Percentiles rank a stretch among this genome's conserved stretches.
Conservation (phyloP, 2,329 filamentous ascomycete species). For the Geoglossum cookeanum region DNA sequence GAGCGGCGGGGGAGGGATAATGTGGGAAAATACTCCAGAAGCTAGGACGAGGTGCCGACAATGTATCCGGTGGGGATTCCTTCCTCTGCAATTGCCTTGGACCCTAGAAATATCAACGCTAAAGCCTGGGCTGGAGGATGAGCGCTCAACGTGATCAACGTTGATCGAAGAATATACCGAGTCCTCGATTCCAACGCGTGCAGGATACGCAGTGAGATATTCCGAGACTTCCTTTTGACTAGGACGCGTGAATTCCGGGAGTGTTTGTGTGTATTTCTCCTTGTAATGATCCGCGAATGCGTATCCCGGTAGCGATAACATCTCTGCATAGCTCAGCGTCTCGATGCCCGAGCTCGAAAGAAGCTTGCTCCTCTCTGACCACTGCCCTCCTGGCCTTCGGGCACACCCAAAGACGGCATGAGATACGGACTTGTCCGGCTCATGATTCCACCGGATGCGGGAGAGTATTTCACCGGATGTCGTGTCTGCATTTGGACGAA, state of each 20-base stretch:
- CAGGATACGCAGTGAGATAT: conserved; percentile 35
- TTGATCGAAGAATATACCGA: conserved; percentile 25
- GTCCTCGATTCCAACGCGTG: conserved; percentile 30
- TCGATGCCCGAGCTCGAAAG: conserved; percentile 35
- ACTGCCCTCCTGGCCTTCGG: conserved; percentile 34
- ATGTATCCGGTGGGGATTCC: conserved; percentile 30
- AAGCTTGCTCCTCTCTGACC: conserved; percentile 32
- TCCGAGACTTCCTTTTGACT: conserved; percentile 33
- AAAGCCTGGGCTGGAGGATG: not conserved
- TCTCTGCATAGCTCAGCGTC: conserved; percentile 41
- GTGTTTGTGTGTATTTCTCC: conserved; percentile 20
- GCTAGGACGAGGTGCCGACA: conserved; percentile 39
- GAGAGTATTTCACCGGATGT: conserved; percentile 29
- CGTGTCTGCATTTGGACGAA: conserved; percentile 38
- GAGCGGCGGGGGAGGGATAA: conserved; percentile 30
- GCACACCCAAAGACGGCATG: conserved; percentile 36
- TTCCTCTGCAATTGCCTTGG: conserved; percentile 9
- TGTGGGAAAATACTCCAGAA: conserved; percentile 37
- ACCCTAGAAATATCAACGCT: conserved; percentile 24
- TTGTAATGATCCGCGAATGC: conserved; percentile 34
- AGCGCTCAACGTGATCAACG: conserved; percentile 11
- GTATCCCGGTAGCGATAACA: conserved; percentile 40
- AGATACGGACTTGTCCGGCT: conserved; percentile 29
- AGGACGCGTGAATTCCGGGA: conserved; percentile 34
- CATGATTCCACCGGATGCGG: conserved; percentile 34